Conservation (phyloP, 805 yeast species). For the Metschnikowia baotianmanensis region DNA sequence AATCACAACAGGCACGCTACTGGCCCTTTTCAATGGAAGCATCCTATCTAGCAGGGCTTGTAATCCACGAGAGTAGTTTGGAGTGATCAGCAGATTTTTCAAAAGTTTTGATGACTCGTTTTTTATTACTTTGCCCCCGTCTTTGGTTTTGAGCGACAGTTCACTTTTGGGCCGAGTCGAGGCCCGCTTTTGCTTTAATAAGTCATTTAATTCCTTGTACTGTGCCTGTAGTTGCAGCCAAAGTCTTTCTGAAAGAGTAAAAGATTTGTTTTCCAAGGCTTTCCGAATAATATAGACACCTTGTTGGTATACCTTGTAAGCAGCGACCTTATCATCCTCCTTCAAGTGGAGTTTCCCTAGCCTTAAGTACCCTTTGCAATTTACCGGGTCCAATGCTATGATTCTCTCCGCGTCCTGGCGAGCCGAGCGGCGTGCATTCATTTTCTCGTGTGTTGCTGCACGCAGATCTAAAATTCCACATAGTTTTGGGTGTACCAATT, state of each 20-base stretch:
- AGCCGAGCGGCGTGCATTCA: conserved; percentile 30
- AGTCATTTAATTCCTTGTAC: conserved; percentile 23
- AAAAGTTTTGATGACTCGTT: not conserved
- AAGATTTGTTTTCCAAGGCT: conserved; percentile 25
- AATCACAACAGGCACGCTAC: not conserved
- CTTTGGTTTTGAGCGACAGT: not conserved
- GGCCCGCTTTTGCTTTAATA: conserved; percentile 19
- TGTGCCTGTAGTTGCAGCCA: conserved; percentile 25
- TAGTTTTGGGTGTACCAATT: conserved; percentile 35
- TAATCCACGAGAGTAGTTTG: conserved; percentile 3
- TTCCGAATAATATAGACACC: conserved; percentile 39
- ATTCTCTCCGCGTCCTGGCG: conserved; percentile 36
- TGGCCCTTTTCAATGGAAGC: conserved; percentile 21
- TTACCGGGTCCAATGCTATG: conserved; percentile 39
- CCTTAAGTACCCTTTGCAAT: conserved; percentile 51
- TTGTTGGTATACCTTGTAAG: conserved; percentile 33
- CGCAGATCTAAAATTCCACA: conserved; percentile 42
- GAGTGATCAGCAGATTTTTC: not conserved
- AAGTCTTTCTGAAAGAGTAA: conserved; percentile 33
- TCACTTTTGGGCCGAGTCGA: not conserved
- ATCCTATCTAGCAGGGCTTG: conserved; percentile 17
- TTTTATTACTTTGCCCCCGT: not conserved
- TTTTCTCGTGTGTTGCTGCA: conserved; percentile 49
- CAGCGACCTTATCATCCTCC: conserved; percentile 28
- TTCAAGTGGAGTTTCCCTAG: conserved; percentile 34